Evolutionary conservation across 2,329 filamentous ascomycete genomes (phyloP).

Genomic region (Sporothrix curviconia): DNA sequence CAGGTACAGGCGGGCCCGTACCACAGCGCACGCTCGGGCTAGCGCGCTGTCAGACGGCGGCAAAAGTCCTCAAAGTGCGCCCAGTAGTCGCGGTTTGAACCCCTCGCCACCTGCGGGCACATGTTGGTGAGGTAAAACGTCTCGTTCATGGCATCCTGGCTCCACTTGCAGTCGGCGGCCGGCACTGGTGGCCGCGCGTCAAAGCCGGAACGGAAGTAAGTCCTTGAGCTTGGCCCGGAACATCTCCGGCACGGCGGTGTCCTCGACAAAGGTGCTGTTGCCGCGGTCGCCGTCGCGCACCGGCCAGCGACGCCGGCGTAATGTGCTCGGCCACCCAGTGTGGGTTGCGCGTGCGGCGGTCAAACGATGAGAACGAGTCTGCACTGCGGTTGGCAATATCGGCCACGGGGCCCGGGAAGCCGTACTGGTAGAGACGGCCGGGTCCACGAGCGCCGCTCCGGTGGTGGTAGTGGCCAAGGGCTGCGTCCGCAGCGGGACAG

Average conservation of each 20-base stretch:
- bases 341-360: constrained; percentile 85
- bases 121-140: constrained; percentile 94
- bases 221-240: constrained; percentile 89
- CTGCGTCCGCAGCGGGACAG: constrained; percentile 53
- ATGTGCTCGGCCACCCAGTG: constrained; percentile 97
- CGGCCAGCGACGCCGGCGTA: constrained; percentile 74
- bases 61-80: constrained; percentile 98
- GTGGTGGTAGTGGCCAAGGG: constrained; percentile 27
- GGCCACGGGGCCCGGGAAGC: constrained; percentile 84
- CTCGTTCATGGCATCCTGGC: constrained; percentile 86
- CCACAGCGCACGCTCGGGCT: constrained; percentile 86
- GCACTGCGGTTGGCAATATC: constrained; percentile 73
- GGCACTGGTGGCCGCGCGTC: constrained; percentile 98
- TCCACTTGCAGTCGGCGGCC: constrained; percentile 94
- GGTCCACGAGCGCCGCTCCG: constrained; percentile 54
- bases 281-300: constrained; percentile 73
- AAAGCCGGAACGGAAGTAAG: constrained; percentile 90
- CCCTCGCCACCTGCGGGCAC: constrained; percentile 96
- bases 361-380: constrained; percentile 80
- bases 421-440: constrained; percentile 71
- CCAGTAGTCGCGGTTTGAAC: constrained; percentile 99
- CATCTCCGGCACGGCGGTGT: constrained; percentile 68
- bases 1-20: constrained; percentile 87
- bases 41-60: constrained; percentile 68
- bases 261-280: constrained; percentile 77